Evolutionary conservation across 768 basidiomycete species (phyloP), one percentile per base, ranked within the genome.

Genomic region (Phlebiopsis flavidoalba): DNA sequence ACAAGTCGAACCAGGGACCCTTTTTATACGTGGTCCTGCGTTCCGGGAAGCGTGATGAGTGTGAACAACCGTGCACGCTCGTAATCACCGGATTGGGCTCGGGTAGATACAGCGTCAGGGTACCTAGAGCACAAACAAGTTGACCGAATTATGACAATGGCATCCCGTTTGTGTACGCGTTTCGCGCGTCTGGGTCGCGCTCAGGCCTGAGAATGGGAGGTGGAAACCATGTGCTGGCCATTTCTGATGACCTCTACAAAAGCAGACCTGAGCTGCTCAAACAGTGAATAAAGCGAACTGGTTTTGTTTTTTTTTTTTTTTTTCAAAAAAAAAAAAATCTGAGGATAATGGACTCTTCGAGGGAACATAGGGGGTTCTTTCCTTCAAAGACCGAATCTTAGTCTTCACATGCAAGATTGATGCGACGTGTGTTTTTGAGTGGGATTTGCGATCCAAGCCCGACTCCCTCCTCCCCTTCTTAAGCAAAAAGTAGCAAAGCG

Each of bases 321-420:
- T n/a, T n/a, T n/a, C n/a, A n/a, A n/a, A n/a, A n/a, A n/a, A n/a
- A n/a, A n/a, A n/a, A n/a, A n/a, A 21, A 24, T 55, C 54, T 17
- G 49, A 59, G 58, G 58, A 51, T 51, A 59, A 59, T 51, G 58
- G 5, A 8, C 24, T 6, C 6, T n/a, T n/a, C n/a, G n/a, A n/a
- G 31, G 4, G 60, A 37, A 61, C 60, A 61, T n/a, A 61, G 57
- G 60, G 60, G 60, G n/a, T n/a, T n/a, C n/a, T n/a, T n/a, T n/a
- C n/a, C n/a, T n/a, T n/a, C n/a, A n/a, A 57, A 8, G 19, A 7
- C 60, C 60, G 35, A 52, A 46, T 40, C 19, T n/a, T 33, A 49
- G 60, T 19, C 15, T 14, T 21, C 47, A 43, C 12, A 12, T 43
- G 12, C 40, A 43, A 4, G 26, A 10, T 22, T 57, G 40, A 12